Conservation (phyloP, 306 rosid genomes). For the Medicago lupulina region DNA sequence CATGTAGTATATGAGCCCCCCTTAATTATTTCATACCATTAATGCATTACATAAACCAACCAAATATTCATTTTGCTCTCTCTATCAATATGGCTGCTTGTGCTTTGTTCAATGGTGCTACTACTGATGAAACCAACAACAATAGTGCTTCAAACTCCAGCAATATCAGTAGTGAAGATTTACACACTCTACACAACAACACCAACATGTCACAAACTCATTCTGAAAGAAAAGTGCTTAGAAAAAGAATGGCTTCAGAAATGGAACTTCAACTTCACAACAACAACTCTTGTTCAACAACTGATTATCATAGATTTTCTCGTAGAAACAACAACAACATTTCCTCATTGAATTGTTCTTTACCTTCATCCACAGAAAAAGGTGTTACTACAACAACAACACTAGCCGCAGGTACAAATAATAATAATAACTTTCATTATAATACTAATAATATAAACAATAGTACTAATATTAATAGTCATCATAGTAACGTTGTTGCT, state of each 20-base stretch:
- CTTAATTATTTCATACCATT: conserved; percentile 14
- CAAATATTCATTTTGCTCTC: neutral
- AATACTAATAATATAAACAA: neutral
- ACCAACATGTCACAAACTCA: conserved; percentile 3
- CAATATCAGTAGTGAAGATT: conserved; percentile 43
- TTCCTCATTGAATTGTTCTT: conserved; percentile 5
- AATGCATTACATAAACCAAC: neutral
- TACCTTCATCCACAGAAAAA: conserved; percentile 15
- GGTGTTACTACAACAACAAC: conserved; percentile 37
- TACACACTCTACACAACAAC: conserved; percentile 23
- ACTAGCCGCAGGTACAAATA: conserved; percentile 44
- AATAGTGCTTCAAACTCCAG: conserved; percentile 50
- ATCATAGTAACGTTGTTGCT: neutral
- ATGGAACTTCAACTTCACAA: conserved; percentile 61
- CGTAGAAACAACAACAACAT: conserved; percentile 51
- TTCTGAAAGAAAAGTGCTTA: conserved; percentile 55
- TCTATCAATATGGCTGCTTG: conserved; percentile 63
- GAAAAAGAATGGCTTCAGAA: conserved; percentile 94
- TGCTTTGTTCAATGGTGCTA: conserved; percentile 47
- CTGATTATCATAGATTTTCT: conserved; percentile 50
- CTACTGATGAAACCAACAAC: neutral
- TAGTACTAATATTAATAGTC: neutral
- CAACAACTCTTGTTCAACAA: neutral
- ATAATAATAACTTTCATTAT: conserved; percentile 23
- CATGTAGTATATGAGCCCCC: neutral